A percentile compares a stretch with the other conserved stretches of the same genome.
Evolutionary conservation across 129 eudicot species (phyloP).

Genomic region (Calendula officinalis): DNA sequence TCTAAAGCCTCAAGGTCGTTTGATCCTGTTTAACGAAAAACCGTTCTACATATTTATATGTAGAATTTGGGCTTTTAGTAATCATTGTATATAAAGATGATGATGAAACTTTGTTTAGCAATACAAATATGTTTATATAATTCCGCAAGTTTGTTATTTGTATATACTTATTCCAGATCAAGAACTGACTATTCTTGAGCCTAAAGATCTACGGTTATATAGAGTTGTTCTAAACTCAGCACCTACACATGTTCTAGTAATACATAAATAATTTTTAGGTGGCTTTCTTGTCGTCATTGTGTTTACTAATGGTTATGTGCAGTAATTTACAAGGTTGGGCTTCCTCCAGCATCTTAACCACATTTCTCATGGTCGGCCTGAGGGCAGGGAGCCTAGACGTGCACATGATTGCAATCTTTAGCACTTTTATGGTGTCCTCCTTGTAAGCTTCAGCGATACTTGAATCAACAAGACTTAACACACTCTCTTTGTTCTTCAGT

Average conservation of each 20-base stretch:
- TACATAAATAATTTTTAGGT: conserved; percentile 7
- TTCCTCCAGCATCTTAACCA: conserved; percentile 85
- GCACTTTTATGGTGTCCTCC: conserved; percentile 72
- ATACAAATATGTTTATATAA: too few species aligned
- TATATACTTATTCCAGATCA: too few species aligned
- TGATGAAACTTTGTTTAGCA: too few species aligned
- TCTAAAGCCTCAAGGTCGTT: too few species aligned
- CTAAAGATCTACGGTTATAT: too few species aligned
- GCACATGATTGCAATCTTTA: conserved; percentile 81
- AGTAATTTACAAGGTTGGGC: conserved; percentile 66
- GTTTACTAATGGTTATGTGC: conserved; percentile 47
- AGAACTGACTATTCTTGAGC: too few species aligned
- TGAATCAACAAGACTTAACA: conserved; percentile 71
- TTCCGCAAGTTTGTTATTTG: too few species aligned
- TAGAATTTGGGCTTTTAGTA: too few species aligned
- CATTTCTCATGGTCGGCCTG: conserved; percentile 89
- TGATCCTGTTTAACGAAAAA: too few species aligned
- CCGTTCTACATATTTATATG: too few species aligned
- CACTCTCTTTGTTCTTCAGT: conserved; percentile 66
- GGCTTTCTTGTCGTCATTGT: conserved; percentile 34
- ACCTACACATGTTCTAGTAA: background rate
- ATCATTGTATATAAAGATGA: too few species aligned
- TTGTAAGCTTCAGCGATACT: conserved; percentile 38
- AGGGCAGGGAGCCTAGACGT: conserved; percentile 64
- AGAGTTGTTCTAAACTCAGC: too few species aligned